Evolutionary conservation across 2,329 filamentous ascomycete genomes (phyloP).

Genomic region (Hypoxylon sp.): DNA sequence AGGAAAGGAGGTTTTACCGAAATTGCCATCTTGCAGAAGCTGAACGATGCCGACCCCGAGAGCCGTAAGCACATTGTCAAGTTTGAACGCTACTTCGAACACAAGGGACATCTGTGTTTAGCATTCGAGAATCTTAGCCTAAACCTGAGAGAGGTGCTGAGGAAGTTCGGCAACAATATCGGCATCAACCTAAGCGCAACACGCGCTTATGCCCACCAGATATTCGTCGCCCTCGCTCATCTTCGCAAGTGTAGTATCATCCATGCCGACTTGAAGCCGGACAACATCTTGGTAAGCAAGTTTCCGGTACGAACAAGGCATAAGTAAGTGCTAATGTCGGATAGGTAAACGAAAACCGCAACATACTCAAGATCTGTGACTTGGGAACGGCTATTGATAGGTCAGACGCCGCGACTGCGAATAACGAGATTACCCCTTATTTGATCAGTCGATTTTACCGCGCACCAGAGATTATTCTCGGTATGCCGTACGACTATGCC

Average conservation of each 20-base stretch:
- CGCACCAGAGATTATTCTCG: conserved; percentile 94
- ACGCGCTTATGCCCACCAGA: conserved; percentile 89
- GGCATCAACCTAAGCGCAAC: conserved; percentile 91
- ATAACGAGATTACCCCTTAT: conserved; percentile 90
- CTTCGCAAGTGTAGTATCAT: conserved; percentile 92
- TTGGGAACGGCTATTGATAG: conserved; percentile 94
- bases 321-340: conserved; percentile 40
- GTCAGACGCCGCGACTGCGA: conserved; percentile 74
- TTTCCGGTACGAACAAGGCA: background rate
- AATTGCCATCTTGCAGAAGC: conserved; percentile 88
- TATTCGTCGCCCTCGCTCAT: conserved; percentile 87
- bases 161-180: conserved; percentile 93
- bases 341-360: conserved; percentile 80
- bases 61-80: conserved; percentile 92
- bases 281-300: conserved; percentile 86
- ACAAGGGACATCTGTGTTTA: conserved; percentile 95
- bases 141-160: conserved; percentile 91
- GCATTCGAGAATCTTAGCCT: conserved; percentile 94
- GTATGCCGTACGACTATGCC: conserved; percentile 93
- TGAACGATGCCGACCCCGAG: conserved; percentile 84
- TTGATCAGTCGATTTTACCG: conserved; percentile 97
- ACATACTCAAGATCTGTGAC: conserved; percentile 92
- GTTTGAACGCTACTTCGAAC: conserved; percentile 87
- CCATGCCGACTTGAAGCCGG: conserved; percentile 95
- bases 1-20: conserved; percentile 93